Percentiles rank a stretch among this genome's conserved stretches.
These are phyloP conservation scores for Discostella pseudostelligera DNA, from an alignment of 108 stramenopile species.

Conservation along the genomic window DNA sequence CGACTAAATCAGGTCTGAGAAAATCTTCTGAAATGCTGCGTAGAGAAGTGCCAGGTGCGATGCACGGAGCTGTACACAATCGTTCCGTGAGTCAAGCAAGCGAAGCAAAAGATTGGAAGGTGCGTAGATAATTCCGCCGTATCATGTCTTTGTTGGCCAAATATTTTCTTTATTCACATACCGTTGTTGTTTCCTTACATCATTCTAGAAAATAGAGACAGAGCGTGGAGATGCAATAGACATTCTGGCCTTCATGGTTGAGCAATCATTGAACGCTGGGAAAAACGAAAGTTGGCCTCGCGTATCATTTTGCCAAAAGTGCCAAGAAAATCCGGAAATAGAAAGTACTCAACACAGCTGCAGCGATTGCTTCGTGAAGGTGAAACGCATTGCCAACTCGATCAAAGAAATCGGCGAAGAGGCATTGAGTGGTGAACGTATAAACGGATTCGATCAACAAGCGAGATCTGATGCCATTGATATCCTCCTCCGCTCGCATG, in stretches of 20 bases:
- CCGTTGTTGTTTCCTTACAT: not conserved
- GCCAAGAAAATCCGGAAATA: not conserved
- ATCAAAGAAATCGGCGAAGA: slow-evolving; percentile 23
- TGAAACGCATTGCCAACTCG: slow-evolving; percentile 22
- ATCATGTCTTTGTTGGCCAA: not conserved
- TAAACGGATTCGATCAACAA: slow-evolving; percentile 24
- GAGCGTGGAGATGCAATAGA: slow-evolving; percentile 70
- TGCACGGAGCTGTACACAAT: not conserved
- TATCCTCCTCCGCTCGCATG: slow-evolving; percentile 54
- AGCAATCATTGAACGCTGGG: slow-evolving; percentile 43
- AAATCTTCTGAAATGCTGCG: not conserved
- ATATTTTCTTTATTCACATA: not conserved
- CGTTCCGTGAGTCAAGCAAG: not conserved
- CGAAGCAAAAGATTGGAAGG: slow-evolving; percentile 9
- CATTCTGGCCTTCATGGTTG: slow-evolving; percentile 61
- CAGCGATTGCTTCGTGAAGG: slow-evolving; percentile 13
- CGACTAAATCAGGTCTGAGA: not conserved
- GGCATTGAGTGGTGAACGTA: slow-evolving; percentile 17
- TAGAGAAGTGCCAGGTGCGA: not conserved
- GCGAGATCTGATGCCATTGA: slow-evolving; percentile 43
- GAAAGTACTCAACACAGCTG: not conserved
- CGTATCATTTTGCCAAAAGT: not conserved
- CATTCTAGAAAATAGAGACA: slow-evolving; percentile 40
- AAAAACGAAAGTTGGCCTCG: not conserved
- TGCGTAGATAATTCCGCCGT: not conserved